phyloP scores from a whole-genome alignment of 2,329 filamentous ascomycete species.

The Cytospora leucostoma region DNA sequence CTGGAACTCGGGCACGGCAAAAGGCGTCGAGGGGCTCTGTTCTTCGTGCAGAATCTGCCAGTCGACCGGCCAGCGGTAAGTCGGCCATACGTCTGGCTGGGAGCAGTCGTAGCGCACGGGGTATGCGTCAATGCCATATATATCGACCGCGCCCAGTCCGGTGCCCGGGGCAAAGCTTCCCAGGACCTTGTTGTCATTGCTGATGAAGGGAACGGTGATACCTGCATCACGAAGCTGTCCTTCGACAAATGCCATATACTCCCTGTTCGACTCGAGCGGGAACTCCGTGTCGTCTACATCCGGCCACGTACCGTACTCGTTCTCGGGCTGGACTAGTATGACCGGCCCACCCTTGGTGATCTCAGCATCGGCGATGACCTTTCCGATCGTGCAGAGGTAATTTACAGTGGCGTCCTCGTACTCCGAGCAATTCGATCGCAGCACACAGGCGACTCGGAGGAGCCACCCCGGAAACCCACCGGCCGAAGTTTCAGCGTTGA shows the following conservation, averaged over 20 bases:
- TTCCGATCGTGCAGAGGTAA: constrained; percentile 58
- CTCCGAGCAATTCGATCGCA: constrained; percentile 57
- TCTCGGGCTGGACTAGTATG: constrained; percentile 71
- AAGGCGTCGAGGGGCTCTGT: constrained; percentile 66
- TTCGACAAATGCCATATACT: constrained; percentile 70
- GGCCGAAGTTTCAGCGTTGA: constrained; percentile 60
- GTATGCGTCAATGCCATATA: constrained; percentile 65
- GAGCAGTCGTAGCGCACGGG: constrained; percentile 61
- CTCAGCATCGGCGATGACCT: constrained; percentile 65
- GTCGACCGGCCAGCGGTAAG: constrained; percentile 54
- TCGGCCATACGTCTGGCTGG: constrained; percentile 63
- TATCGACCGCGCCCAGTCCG: constrained; percentile 53
- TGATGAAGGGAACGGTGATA: constrained; percentile 74
- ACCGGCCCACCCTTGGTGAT: constrained; percentile 74
- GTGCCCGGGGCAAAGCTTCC: constrained; percentile 66
- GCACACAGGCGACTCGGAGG: constrained; percentile 58
- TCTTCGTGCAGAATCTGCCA: constrained; percentile 55
- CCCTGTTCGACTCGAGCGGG: constrained; percentile 68
- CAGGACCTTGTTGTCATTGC: constrained; percentile 63
- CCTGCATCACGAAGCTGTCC: constrained; percentile 68
- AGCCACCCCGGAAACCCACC: constrained; percentile 75
- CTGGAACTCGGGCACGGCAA: constrained; percentile 53
- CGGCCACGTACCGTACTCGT: constrained; percentile 68
- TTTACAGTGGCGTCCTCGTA: constrained; percentile 63
- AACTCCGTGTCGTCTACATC: constrained; percentile 52